A percentile compares a stretch with the other conserved stretches of the same genome.
phyloP scores from a whole-genome alignment of 1,284 basidiomycete species.

The Ustilago xerochloae region DNA sequence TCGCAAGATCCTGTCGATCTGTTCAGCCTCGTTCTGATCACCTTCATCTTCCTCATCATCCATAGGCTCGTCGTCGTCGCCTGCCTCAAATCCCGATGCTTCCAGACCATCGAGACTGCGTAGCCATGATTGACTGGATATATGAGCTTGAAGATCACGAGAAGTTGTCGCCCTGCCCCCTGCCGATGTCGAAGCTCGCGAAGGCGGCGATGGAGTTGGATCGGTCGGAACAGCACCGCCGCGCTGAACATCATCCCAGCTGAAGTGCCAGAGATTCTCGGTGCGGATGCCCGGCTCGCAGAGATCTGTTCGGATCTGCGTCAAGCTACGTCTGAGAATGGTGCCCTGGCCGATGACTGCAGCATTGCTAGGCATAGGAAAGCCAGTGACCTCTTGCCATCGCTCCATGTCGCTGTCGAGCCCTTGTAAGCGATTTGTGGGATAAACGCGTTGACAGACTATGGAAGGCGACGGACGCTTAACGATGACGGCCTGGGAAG shows the following conservation, averaged over 20 bases:
- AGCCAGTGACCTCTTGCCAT: conserved; percentile 36
- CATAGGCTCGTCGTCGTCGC: background rate
- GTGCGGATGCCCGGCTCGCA: conserved; percentile 45
- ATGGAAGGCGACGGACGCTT: conserved; percentile 23
- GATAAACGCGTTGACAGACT: conserved; percentile 41
- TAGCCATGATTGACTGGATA: conserved; percentile 35
- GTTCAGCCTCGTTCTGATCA: conserved; percentile 20
- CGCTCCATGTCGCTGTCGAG: conserved; percentile 38
- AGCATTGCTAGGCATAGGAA: conserved; percentile 41
- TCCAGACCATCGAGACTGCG: conserved; percentile 29
- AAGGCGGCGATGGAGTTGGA: background rate
- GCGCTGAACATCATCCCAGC: conserved; percentile 27
- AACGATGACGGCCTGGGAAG: background rate
- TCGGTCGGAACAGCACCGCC: background rate
- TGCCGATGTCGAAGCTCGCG: background rate
- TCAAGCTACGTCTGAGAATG: conserved; percentile 31
- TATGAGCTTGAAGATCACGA: conserved; percentile 12
- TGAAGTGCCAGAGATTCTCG: conserved; percentile 41
- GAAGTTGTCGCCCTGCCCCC: background rate
- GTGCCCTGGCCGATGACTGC: conserved; percentile 40
- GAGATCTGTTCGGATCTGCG: conserved; percentile 35
- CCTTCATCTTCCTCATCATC: conserved; percentile 2
- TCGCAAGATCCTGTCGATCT: conserved; percentile 23
- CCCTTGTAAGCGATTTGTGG: conserved; percentile 44
- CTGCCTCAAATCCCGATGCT: too few relatives aligned